phyloP scores from a whole-genome alignment of 371 early-diverging fungal species.

The Lichtheimia hyalospora region DNA sequence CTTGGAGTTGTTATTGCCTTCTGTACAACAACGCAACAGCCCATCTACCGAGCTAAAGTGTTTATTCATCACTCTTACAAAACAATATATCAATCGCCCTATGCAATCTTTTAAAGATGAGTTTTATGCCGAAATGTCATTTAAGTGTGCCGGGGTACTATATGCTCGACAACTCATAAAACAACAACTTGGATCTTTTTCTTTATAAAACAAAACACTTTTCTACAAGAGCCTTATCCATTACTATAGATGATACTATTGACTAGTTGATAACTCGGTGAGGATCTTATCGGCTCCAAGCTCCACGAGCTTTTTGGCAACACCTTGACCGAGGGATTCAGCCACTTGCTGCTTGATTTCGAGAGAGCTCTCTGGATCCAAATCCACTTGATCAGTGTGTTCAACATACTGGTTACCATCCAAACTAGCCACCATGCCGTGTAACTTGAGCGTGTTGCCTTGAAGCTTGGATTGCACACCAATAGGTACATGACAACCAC shows the following conservation, averaged over 20 bases:
- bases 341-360: constrained; percentile 33
- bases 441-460: constrained; percentile 46
- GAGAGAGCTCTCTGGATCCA: constrained; percentile 29
- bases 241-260: neutral
- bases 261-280: constrained; percentile 12
- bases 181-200: no score
- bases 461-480: constrained; percentile 77
- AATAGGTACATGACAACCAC: constrained; percentile 96
- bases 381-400: constrained; percentile 37
- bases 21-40: no score
- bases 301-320: constrained; percentile 28
- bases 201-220: no score
- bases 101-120: no score
- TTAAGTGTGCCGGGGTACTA: no score
- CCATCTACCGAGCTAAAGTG: no score
- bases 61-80: no score
- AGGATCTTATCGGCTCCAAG: constrained; percentile 40
- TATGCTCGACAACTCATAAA: no score
- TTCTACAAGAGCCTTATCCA: no score
- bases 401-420: constrained; percentile 66
- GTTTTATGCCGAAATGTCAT: no score
- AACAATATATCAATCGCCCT: no score
- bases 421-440: constrained; percentile 67
- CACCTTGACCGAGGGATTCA: constrained; percentile 21
- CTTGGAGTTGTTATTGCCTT: no score